Evolutionary conservation across 805 yeast genomes (phyloP).

Genomic region (Candida awuae): DNA sequence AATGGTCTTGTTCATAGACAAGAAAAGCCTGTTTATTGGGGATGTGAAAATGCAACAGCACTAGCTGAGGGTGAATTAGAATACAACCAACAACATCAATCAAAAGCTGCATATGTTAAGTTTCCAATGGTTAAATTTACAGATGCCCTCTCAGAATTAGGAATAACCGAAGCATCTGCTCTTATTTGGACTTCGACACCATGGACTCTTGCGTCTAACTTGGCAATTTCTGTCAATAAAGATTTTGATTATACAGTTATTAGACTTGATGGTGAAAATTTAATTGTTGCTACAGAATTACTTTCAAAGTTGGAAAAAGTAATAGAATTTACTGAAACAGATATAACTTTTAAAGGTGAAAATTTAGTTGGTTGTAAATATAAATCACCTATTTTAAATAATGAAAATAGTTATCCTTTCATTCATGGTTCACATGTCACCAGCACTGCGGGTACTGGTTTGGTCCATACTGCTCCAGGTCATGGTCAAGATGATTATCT

Average conservation of each 20-base stretch:
- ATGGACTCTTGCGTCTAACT: constrained; percentile 89
- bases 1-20: constrained; percentile 71
- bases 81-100: constrained; percentile 63
- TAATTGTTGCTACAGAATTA: constrained; percentile 53
- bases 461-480: constrained; percentile 97
- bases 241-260: constrained; percentile 50
- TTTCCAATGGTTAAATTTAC: constrained; percentile 42
- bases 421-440: constrained; percentile 79
- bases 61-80: constrained; percentile 95
- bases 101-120: constrained; percentile 60
- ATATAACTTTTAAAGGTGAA: constrained; percentile 33
- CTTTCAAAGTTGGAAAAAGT: constrained; percentile 19
- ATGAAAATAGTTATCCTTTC: constrained; percentile 42
- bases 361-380: constrained; percentile 39
- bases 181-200: constrained; percentile 98
- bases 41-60: constrained; percentile 88
- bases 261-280: constrained; percentile 29
- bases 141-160: constrained; percentile 1
- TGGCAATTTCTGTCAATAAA: constrained; percentile 68
- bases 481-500: constrained; percentile 93
- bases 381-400: constrained; percentile 42
- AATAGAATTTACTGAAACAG: constrained; percentile 15
- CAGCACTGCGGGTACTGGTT: constrained; percentile 78
- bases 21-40: constrained; percentile 96
- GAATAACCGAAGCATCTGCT: too few relatives aligned